A percentile compares a stretch with the other conserved stretches of the same genome.
Conservation (phyloP, 2,329 filamentous ascomycete species). For the Colletotrichum zoysiae region DNA sequence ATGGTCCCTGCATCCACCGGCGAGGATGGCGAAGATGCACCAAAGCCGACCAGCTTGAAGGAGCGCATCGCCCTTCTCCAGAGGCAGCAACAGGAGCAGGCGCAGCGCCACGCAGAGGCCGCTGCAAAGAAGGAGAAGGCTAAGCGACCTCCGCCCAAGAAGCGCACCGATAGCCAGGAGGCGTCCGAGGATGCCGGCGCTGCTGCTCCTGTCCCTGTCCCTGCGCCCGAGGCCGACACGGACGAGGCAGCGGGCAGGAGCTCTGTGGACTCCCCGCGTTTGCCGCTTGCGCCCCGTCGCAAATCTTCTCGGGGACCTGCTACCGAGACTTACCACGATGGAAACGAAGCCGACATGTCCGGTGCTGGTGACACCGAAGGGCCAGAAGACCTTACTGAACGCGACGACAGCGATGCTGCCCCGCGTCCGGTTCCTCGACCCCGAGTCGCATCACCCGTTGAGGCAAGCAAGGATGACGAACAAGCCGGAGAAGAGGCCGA, state of each 20-base stretch:
- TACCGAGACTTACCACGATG: conserved; percentile 64
- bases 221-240: conserved; percentile 49
- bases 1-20: conserved; percentile 62
- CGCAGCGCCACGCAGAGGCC: conserved; percentile 82
- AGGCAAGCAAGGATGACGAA: conserved; percentile 51
- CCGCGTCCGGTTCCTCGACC: conserved; percentile 53
- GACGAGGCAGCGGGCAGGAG: conserved; percentile 61
- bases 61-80: conserved; percentile 95
- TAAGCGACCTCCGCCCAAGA: conserved; percentile 78
- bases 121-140: conserved; percentile 88
- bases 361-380: conserved; percentile 74
- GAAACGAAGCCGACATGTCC: conserved; percentile 75
- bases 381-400: conserved; percentile 72
- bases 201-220: conserved; percentile 34
- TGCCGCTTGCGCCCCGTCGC: conserved; percentile 60
- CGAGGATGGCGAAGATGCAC: conserved; percentile 75
- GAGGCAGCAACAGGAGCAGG: conserved; percentile 92
- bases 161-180: conserved; percentile 65
- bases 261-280: conserved; percentile 62
- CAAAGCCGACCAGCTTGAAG: conserved; percentile 93
- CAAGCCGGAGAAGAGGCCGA: conserved; percentile 69
- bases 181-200: conserved; percentile 45
- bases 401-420: conserved; percentile 79
- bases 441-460: conserved; percentile 53
- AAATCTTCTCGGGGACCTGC: conserved; percentile 63